These are phyloP conservation scores for Fraxinus anomala DNA, from an alignment of 257 asterid genomes.

Conservation along the genomic window DNA sequence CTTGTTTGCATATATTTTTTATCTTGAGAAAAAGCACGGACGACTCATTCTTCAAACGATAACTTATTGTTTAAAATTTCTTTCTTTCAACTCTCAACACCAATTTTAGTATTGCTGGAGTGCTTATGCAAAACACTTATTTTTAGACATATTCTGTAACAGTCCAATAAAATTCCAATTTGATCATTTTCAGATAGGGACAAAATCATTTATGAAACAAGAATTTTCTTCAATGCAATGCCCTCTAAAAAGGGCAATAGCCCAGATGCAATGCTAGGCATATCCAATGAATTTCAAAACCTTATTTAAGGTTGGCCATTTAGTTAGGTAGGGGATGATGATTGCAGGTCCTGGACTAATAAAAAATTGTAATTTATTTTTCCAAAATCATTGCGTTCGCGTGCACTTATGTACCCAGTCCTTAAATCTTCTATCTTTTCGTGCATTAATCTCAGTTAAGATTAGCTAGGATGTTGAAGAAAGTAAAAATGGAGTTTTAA, in stretches of 20 bases:
- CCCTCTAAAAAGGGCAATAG: neutral
- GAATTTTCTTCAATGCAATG: neutral
- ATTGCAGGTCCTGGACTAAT: neutral
- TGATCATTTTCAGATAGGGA: neutral
- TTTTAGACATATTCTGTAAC: neutral
- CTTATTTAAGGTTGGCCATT: neutral
- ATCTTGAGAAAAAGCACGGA: too few species aligned
- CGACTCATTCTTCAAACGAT: too few species aligned
- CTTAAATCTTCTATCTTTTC: too few species aligned
- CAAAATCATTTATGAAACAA: neutral
- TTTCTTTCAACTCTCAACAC: neutral
- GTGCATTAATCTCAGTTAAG: neutral
- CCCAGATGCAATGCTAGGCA: neutral
- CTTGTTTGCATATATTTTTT: too few species aligned
- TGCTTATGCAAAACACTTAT: neutral
- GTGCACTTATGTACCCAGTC: neutral
- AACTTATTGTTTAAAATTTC: too few species aligned
- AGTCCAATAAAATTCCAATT: neutral
- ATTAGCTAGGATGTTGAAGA: too few species aligned
- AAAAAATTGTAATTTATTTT: neutral
- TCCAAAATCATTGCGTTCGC: neutral
- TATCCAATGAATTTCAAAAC: neutral
- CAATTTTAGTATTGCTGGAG: neutral
- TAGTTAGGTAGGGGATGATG: neutral
- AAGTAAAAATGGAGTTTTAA: too few species aligned